A percentile compares a stretch with the other conserved stretches of the same genome.
These are phyloP conservation scores for Theobroma cacao DNA, from an alignment of 345 rosid species.

Conservation along the genomic window DNA sequence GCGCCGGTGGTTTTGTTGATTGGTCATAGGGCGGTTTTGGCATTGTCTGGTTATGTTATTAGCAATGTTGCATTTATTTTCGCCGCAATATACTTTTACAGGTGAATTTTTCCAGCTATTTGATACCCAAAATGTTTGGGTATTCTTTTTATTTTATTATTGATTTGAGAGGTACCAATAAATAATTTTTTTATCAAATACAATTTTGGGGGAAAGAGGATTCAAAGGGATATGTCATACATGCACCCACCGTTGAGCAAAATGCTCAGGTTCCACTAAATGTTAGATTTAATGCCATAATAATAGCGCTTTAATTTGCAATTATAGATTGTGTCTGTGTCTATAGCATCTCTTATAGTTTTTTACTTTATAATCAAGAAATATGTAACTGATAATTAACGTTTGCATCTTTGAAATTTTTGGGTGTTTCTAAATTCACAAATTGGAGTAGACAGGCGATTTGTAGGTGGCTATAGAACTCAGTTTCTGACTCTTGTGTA, in stretches of 20 bases:
- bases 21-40: constrained; percentile 81
- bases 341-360: neutral
- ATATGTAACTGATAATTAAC: neutral
- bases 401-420: neutral
- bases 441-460: neutral
- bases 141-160: neutral
- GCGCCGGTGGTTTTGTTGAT: constrained; percentile 67
- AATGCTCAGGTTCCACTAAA: neutral
- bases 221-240: neutral
- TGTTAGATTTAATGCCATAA: neutral
- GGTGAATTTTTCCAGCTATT: constrained; percentile 23
- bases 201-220: neutral
- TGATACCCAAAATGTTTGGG: neutral
- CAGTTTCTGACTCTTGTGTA: neutral
- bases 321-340: neutral
- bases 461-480: neutral
- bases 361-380: neutral
- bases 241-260: neutral
- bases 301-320: neutral
- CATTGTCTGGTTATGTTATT: constrained; percentile 65
- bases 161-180: neutral
- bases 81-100: constrained; percentile 49
- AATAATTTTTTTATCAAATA: neutral
- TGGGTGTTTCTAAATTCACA: neutral
- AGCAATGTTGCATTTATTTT: constrained; percentile 64